phyloP scores from a whole-genome alignment of 805 yeast species.

The Yarrowia keelungensis region DNA sequence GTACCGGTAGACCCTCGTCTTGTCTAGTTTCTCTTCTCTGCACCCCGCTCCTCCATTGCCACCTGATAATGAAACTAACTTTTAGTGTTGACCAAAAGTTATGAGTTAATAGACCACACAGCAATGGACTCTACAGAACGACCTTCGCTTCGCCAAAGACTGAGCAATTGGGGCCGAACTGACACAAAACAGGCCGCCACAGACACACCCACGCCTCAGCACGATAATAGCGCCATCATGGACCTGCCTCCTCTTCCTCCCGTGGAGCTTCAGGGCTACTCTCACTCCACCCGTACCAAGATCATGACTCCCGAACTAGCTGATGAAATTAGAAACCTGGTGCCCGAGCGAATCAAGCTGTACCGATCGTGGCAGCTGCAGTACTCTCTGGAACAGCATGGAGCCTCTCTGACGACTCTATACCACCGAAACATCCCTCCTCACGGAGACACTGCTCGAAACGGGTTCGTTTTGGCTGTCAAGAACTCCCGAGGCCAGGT shows the following conservation, averaged over 20 bases:
- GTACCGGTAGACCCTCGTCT: background rate
- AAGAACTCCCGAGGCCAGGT: conserved; percentile 66
- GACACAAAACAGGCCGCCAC: background rate
- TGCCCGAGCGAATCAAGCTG: conserved; percentile 82
- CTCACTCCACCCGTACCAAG: conserved; percentile 60
- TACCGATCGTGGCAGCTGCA: conserved; percentile 76
- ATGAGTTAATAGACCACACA: conserved; percentile 27
- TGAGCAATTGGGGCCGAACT: conserved; percentile 34
- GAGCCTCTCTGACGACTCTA: conserved; percentile 82
- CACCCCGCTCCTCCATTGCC: conserved; percentile 20
- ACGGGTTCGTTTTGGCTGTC: conserved; percentile 78
- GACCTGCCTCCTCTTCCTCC: conserved; percentile 45
- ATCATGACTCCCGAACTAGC: conserved; percentile 71
- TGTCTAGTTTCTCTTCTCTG: background rate
- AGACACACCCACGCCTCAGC: background rate
- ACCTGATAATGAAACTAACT: conserved; percentile 28
- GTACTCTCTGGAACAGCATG: conserved; percentile 91
- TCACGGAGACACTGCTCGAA: conserved; percentile 50
- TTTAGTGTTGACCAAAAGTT: conserved; percentile 26
- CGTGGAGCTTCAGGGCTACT: conserved; percentile 63
- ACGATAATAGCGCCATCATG: conserved; percentile 10
- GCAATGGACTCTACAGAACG: conserved; percentile 33
- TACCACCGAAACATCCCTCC: conserved; percentile 54
- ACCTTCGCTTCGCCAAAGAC: conserved; percentile 34
- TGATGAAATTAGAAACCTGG: conserved; percentile 69